Conservation (phyloP, 768 basidiomycete genomes). For the Tylopilus sp. region DNA sequence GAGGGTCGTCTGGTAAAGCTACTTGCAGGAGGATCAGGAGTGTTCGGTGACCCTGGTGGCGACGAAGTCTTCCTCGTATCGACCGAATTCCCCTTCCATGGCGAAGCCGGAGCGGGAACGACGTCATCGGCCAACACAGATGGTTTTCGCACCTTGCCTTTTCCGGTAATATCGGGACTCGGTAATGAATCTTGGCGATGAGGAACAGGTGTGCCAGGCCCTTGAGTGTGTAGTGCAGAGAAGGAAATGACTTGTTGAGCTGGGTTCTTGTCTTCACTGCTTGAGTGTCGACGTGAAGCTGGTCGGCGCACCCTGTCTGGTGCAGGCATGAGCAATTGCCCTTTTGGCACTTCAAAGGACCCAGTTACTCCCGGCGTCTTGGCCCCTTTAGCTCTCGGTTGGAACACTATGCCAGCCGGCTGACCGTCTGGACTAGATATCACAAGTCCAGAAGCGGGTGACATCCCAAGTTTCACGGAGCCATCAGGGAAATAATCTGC, state of each 20-base stretch:
- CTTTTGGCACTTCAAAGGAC: constrained; percentile 47
- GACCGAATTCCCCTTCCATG: constrained; percentile 24
- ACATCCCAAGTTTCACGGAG: constrained; percentile 66
- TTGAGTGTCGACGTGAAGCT: constrained; percentile 25
- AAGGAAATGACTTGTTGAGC: constrained; percentile 27
- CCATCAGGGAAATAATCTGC: constrained; percentile 66
- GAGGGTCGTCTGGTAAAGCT: constrained; percentile 28
- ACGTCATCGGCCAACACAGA: constrained; percentile 31
- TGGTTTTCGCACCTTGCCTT: constrained; percentile 28
- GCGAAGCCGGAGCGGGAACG: constrained; percentile 7
- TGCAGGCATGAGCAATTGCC: constrained; percentile 31
- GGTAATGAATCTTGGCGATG: constrained; percentile 26
- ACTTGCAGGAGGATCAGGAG: constrained; percentile 23
- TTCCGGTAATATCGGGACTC: constrained; percentile 20
- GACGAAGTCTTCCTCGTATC: constrained; percentile 33
- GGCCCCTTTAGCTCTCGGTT: constrained; percentile 56
- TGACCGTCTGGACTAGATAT: constrained; percentile 93
- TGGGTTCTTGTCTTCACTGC: constrained; percentile 27
- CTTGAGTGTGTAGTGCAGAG: constrained; percentile 26
- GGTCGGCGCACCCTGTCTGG: constrained; percentile 28
- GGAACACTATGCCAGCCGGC: constrained; percentile 94
- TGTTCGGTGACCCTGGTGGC: constrained; percentile 33
- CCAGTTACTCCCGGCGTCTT: constrained; percentile 29
- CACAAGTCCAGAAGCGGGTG: constrained; percentile 81
- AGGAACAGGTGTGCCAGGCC: constrained; percentile 8